phyloP scores from a whole-genome alignment of 2,329 filamentous ascomycete genomes.

The Aspergillus jensenii region DNA sequence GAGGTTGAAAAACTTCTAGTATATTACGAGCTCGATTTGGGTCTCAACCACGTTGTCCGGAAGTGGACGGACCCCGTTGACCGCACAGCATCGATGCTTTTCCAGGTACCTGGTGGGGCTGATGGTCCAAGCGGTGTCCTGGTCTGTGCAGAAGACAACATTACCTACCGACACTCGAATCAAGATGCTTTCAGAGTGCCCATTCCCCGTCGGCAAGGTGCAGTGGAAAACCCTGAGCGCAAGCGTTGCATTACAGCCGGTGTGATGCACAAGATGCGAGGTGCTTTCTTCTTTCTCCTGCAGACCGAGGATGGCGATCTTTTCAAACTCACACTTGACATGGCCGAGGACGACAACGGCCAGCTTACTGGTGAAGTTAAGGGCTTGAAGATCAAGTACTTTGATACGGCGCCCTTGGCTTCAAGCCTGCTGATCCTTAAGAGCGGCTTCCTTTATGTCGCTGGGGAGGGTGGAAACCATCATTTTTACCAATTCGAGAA shows the following conservation, averaged over 20 bases:
- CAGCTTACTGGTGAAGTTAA: constrained; percentile 78
- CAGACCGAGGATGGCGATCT: constrained; percentile 98
- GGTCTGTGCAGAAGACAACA: constrained; percentile 89
- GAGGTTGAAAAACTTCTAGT: constrained; percentile 88
- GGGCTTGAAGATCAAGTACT: constrained; percentile 91
- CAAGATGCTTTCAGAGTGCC: constrained; percentile 85
- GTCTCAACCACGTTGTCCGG: constrained; percentile 92
- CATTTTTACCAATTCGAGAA: constrained; percentile 97
- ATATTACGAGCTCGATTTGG: constrained; percentile 96
- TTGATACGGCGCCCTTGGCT: constrained; percentile 89
- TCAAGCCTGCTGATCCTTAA: constrained; percentile 89
- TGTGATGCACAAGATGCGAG: constrained; percentile 96
- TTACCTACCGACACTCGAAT: constrained; percentile 97
- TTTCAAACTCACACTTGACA: constrained; percentile 93
- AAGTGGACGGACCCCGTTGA: constrained; percentile 97
- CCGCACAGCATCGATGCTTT: constrained; percentile 81
- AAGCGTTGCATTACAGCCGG: constrained; percentile 85
- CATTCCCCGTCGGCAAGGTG: constrained; percentile 81
- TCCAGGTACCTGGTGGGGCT: constrained; percentile 90
- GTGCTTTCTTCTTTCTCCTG: constrained; percentile 94
- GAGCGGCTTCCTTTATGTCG: constrained; percentile 91
- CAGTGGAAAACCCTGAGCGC: constrained; percentile 86
- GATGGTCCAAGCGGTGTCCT: constrained; percentile 94
- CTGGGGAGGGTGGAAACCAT: constrained; percentile 89
- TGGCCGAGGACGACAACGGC: constrained; percentile 75